Conservation (phyloP, 106 monocot genomes). For the Apostasia ramifera region DNA sequence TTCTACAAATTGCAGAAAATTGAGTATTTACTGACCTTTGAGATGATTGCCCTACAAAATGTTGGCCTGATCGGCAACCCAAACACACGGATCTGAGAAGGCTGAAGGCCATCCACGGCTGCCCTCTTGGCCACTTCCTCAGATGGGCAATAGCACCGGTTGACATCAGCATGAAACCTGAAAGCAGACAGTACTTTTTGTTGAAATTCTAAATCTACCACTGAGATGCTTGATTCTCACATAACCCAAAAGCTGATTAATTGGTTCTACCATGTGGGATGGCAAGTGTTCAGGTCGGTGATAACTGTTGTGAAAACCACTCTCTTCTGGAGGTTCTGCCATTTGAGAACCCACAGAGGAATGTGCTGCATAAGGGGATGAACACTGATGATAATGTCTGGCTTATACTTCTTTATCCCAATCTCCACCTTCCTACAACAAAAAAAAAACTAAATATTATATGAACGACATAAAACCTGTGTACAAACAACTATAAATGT, state of each 20-base stretch:
- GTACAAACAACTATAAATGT: too few relatives aligned
- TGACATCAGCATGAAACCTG: conserved; percentile 49
- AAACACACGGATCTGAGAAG: conserved; percentile 43
- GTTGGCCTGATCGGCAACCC: conserved; percentile 49
- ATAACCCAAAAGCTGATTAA: background rate
- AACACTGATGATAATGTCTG: conserved; percentile 75
- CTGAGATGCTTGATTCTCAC: background rate
- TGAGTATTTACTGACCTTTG: conserved; percentile 21
- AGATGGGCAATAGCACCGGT: conserved; percentile 54
- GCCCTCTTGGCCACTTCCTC: conserved; percentile 53
- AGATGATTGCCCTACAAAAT: conserved; percentile 35
- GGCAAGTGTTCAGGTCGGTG: conserved; percentile 82
- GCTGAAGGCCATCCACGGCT: conserved; percentile 27
- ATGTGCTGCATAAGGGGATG: conserved; percentile 87
- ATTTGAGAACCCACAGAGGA: conserved; percentile 58
- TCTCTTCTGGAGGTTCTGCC: conserved; percentile 66
- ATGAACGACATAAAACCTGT: too few relatives aligned
- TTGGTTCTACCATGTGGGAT: conserved; percentile 55
- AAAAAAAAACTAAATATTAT: background rate
- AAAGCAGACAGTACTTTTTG: background rate
- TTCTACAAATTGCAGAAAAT: background rate
- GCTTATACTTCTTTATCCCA: conserved; percentile 72
- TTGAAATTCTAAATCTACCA: too few relatives aligned
- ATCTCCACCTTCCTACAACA: conserved; percentile 59
- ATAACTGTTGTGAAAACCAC: conserved; percentile 67